Percentiles rank a stretch among this genome's conserved stretches.
phyloP scores from a whole-genome alignment of 164 flowering plant genomes.

The Hamamelis virginiana region DNA sequence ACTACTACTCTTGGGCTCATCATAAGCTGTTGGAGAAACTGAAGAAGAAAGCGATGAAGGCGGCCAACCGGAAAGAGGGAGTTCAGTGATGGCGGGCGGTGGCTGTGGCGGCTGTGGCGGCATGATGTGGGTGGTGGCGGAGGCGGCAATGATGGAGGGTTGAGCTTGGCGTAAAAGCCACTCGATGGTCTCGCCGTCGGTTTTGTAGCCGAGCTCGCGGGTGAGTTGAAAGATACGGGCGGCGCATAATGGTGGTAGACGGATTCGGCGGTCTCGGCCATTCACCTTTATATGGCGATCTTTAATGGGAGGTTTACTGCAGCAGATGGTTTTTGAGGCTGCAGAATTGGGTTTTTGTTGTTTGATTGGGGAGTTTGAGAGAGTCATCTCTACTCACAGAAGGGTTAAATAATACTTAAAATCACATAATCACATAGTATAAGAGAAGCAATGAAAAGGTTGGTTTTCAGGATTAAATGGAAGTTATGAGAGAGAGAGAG shows the following conservation, averaged over 20 bases:
- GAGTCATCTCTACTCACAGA: background rate
- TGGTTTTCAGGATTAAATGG: too few relatives aligned
- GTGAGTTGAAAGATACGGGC: slow-evolving; percentile 32
- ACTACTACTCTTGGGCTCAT: too few relatives aligned
- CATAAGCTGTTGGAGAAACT: too few relatives aligned
- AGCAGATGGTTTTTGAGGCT: slow-evolving; percentile 6
- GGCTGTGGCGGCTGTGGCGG: background rate
- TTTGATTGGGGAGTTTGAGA: background rate
- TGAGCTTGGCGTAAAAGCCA: slow-evolving; percentile 32
- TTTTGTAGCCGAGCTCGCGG: slow-evolving; percentile 24
- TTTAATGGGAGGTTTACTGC: background rate
- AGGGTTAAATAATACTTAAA: too few relatives aligned
- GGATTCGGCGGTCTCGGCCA: slow-evolving; percentile 26
- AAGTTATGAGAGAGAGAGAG: too few relatives aligned
- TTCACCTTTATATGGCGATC: slow-evolving; percentile 34
- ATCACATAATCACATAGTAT: too few relatives aligned
- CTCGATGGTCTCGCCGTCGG: slow-evolving; percentile 32
- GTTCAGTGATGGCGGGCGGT: too few relatives aligned
- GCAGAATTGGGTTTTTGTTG: background rate
- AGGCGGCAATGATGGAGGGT: slow-evolving; percentile 20
- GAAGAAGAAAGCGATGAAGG: background rate
- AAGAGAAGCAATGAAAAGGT: too few relatives aligned
- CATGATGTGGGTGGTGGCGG: too few relatives aligned
- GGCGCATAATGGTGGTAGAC: slow-evolving; percentile 26
- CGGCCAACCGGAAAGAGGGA: background rate